Evolutionary conservation across 1,139 yeast genomes (phyloP).

Genomic region (Pichia sp.): DNA sequence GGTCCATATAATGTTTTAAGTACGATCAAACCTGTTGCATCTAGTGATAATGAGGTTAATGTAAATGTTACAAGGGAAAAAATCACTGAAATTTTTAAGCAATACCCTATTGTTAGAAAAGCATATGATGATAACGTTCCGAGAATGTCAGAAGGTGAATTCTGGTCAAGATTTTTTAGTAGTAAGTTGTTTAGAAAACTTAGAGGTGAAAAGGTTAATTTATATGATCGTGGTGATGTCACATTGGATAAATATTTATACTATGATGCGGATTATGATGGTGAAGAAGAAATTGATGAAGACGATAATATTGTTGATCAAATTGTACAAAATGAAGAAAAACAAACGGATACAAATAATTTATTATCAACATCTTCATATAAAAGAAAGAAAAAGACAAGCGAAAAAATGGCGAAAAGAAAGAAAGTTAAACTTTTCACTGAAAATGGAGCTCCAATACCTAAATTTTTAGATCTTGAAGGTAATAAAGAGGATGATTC

Average conservation of each 20-base stretch:
- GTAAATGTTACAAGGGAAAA: slow-evolving; percentile 88
- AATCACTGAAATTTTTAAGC: slow-evolving; percentile 83
- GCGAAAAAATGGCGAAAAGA: slow-evolving; percentile 17
- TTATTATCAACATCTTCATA: background rate
- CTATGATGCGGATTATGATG: slow-evolving; percentile 44
- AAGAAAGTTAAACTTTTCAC: slow-evolving; percentile 26
- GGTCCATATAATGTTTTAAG: slow-evolving; percentile 94
- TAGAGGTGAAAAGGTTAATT: slow-evolving; percentile 78
- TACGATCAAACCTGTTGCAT: slow-evolving; percentile 87
- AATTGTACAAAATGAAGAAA: slow-evolving; percentile 13
- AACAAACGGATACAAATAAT: background rate
- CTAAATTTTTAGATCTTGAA: slow-evolving; percentile 61
- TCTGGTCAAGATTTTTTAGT: slow-evolving; percentile 95
- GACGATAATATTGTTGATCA: slow-evolving; percentile 11
- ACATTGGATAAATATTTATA: slow-evolving; percentile 77
- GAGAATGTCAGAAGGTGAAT: slow-evolving; percentile 78
- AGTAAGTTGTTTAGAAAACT: slow-evolving; percentile 80
- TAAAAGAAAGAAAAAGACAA: slow-evolving; percentile 12
- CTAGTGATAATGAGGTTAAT: slow-evolving; percentile 84
- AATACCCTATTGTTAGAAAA: slow-evolving; percentile 85
- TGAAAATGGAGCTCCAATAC: slow-evolving; percentile 37
- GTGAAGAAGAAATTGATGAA: slow-evolving; percentile 35
- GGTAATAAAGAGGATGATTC: slow-evolving; percentile 83
- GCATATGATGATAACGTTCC: slow-evolving; percentile 93
- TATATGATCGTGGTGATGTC: slow-evolving; percentile 76